A percentile compares a stretch with the other conserved stretches of the same genome.
These are phyloP conservation scores for Suillus tomentosus DNA, from an alignment of 768 basidiomycete species.

Conservation along the genomic window DNA sequence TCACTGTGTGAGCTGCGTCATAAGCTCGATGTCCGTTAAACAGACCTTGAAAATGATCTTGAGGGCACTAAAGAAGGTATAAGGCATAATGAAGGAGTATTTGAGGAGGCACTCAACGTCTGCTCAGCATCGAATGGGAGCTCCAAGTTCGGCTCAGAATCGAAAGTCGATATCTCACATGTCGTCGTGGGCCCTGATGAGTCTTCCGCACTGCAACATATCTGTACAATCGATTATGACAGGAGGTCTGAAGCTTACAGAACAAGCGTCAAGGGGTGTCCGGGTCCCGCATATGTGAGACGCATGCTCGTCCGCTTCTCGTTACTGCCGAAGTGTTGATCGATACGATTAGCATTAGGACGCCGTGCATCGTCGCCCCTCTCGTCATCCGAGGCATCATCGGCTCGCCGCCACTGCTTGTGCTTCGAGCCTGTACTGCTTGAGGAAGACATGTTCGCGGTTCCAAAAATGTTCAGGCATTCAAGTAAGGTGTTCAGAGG, in stretches of 20 bases:
- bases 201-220: constrained; percentile 63
- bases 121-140: constrained; percentile 73
- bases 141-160: constrained; percentile 79
- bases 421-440: constrained; percentile 36
- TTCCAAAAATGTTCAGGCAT: constrained; percentile 92
- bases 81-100: constrained; percentile 5
- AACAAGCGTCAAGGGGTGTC: constrained; percentile 74
- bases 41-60: constrained; percentile 85
- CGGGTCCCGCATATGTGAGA: constrained; percentile 77
- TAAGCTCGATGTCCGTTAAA: constrained; percentile 2
- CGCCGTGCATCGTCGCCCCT: constrained; percentile 32
- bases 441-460: constrained; percentile 48
- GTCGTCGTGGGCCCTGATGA: constrained; percentile 80
- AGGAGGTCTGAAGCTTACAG: constrained; percentile 55
- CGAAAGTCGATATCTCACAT: constrained; percentile 85
- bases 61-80: constrained; percentile 50
- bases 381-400: constrained; percentile 49
- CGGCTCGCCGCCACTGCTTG: constrained; percentile 51
- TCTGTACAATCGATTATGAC: constrained; percentile 6
- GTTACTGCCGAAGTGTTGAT: constrained; percentile 55
- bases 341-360: constrained; percentile 40
- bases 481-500: constrained; percentile 84
- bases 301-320: constrained; percentile 83
- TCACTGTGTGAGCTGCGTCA: background rate
- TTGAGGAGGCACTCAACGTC: constrained; percentile 42